Percentiles rank a stretch among this genome's conserved stretches.
These are phyloP conservation scores for Liriodendron chinense DNA, from an alignment of 164 flowering plant genomes.

Conservation along the genomic window DNA sequence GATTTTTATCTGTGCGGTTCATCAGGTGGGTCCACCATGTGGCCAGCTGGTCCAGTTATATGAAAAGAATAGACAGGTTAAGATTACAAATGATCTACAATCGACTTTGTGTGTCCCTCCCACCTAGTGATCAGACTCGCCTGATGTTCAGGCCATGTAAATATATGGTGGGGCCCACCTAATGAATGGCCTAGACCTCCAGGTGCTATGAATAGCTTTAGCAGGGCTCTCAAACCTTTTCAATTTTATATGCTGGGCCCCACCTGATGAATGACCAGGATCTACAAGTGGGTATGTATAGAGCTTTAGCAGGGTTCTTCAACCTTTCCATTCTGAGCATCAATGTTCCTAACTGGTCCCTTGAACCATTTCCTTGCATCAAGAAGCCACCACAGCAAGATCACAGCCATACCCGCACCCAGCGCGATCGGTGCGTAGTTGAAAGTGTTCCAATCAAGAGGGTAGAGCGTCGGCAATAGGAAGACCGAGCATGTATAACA, in stretches of 20 bases:
- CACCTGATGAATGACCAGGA: neutral
- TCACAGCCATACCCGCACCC: conserved; percentile 37
- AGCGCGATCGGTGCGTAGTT: conserved; percentile 68
- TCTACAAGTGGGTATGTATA: neutral
- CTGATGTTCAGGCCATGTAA: too few relatives aligned
- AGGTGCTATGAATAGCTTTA: too few relatives aligned
- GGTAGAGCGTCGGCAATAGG: conserved; percentile 61
- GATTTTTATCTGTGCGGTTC: too few relatives aligned
- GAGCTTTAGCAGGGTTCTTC: neutral
- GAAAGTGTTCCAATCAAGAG: conserved; percentile 54
- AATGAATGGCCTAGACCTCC: too few relatives aligned
- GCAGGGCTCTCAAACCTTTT: neutral
- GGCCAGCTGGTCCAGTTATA: too few relatives aligned
- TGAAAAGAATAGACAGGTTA: too few relatives aligned
- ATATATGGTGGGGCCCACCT: too few relatives aligned
- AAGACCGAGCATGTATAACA: conserved; percentile 67
- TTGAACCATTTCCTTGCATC: conserved; percentile 79
- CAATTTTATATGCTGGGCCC: neutral
- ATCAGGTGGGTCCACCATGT: too few relatives aligned
- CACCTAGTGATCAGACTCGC: too few relatives aligned
- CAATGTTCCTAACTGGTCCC: conserved; percentile 72
- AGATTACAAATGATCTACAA: too few relatives aligned
- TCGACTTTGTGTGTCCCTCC: too few relatives aligned
- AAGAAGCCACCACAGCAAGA: conserved; percentile 68
- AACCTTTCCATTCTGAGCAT: conserved; percentile 28